These are phyloP conservation scores for Sclerotiophoma versabilis DNA, from an alignment of 2,329 filamentous ascomycete genomes.

Conservation along the genomic window DNA sequence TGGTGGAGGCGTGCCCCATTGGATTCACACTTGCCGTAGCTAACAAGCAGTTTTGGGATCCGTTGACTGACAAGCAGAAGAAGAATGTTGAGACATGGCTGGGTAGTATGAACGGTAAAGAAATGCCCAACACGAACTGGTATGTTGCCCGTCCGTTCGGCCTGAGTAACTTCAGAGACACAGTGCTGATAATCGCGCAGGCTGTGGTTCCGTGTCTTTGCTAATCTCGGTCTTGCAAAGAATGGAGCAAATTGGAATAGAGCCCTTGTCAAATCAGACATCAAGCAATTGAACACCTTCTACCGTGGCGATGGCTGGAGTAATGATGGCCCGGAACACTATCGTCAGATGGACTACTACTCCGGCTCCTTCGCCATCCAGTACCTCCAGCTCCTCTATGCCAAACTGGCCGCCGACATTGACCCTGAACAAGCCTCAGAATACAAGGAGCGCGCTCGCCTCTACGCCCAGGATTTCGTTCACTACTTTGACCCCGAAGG, in stretches of 20 bases:
- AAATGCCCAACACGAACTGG: conserved; percentile 72
- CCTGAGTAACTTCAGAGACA: neutral
- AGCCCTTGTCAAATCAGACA: conserved; percentile 73
- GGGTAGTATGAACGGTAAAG: conserved; percentile 80
- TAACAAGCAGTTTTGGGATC: conserved; percentile 68
- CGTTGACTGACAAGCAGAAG: conserved; percentile 67
- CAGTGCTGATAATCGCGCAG: conserved; percentile 52
- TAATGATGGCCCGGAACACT: conserved; percentile 79
- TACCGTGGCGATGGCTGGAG: conserved; percentile 85
- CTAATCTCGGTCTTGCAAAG: conserved; percentile 78
- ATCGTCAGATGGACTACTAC: conserved; percentile 87
- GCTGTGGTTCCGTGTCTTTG: conserved; percentile 87
- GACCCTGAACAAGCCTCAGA: conserved; percentile 71
- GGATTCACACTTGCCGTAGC: conserved; percentile 78
- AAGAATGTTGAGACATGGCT: conserved; percentile 75
- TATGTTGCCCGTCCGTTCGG: conserved; percentile 34
- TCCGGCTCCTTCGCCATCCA: conserved; percentile 84
- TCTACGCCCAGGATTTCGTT: conserved; percentile 73
- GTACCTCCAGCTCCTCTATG: conserved; percentile 78
- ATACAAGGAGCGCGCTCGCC: conserved; percentile 72
- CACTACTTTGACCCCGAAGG: conserved; percentile 79
- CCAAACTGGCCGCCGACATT: conserved; percentile 70
- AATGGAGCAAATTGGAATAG: conserved; percentile 76
- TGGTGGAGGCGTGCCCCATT: conserved; percentile 85
- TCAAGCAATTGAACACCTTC: conserved; percentile 80